These are phyloP conservation scores for Trichoderma sp. DNA, from an alignment of 2,329 filamentous ascomycete genomes.

Conservation along the genomic window DNA sequence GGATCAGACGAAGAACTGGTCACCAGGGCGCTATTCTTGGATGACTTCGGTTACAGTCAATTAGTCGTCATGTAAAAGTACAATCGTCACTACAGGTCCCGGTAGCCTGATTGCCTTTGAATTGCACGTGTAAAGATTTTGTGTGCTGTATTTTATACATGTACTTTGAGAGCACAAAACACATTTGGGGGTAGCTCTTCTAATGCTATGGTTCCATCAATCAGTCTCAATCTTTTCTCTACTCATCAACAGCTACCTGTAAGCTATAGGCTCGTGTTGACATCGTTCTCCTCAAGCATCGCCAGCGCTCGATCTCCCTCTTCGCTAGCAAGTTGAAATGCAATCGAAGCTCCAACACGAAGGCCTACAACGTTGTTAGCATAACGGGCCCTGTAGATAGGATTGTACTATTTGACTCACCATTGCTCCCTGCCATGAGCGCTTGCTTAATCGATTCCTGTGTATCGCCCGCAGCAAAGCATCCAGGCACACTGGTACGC, in stretches of 20 bases:
- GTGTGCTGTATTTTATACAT: background rate
- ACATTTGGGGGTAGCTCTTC: background rate
- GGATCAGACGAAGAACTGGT: background rate
- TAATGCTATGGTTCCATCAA: background rate
- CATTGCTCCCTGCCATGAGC: slow-evolving; percentile 13
- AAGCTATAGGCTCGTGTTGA: background rate
- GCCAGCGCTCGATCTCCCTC: slow-evolving; percentile 15
- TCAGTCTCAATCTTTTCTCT: too few relatives aligned
- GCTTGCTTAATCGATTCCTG: slow-evolving; percentile 19
- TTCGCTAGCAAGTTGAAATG: slow-evolving; percentile 14
- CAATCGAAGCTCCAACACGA: slow-evolving; percentile 11
- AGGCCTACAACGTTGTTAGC: background rate
- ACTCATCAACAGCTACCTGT: too few relatives aligned
- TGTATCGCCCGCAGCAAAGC: slow-evolving; percentile 54
- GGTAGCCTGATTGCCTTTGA: background rate
- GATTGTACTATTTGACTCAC: background rate
- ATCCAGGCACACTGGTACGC: slow-evolving; percentile 48
- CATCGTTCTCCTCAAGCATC: background rate
- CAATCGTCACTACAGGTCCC: background rate
- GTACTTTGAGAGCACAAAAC: background rate
- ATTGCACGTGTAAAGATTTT: background rate
- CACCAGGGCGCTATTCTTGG: background rate
- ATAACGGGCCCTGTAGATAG: too few relatives aligned
- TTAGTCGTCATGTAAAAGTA: background rate
- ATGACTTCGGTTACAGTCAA: background rate